These are phyloP conservation scores for Chytriomyces sp. DNA, from an alignment of 192 early-diverging fungal genomes.

Conservation along the genomic window DNA sequence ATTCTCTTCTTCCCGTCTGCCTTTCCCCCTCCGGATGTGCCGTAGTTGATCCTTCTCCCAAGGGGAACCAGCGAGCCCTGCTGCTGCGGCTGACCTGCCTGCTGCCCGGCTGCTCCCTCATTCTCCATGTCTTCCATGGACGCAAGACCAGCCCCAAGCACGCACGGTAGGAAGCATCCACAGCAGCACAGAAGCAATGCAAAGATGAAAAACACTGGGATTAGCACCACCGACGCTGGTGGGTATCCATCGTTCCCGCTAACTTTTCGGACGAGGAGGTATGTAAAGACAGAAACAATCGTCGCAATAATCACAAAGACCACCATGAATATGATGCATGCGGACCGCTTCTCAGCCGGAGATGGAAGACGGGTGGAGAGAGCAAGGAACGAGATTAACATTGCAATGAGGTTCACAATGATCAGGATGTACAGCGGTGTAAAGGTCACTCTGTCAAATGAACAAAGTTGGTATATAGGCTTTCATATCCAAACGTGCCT, in stretches of 20 bases:
- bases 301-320: slow-evolving; percentile 35
- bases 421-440: slow-evolving; percentile 26
- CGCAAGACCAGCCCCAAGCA: slow-evolving; percentile 33
- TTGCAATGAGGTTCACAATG: slow-evolving; percentile 22
- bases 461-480: background rate
- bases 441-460: slow-evolving; percentile 12
- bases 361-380: background rate
- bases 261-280: slow-evolving; percentile 50
- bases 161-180: slow-evolving; percentile 52
- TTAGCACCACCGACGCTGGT: slow-evolving; percentile 52
- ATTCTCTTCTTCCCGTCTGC: background rate
- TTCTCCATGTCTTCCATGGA: slow-evolving; percentile 18
- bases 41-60: background rate
- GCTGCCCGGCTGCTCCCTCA: background rate
- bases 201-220: slow-evolving; percentile 60
- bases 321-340: slow-evolving; percentile 30
- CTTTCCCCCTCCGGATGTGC: background rate
- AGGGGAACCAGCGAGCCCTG: background rate
- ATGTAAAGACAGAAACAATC: slow-evolving; percentile 48
- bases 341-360: slow-evolving; percentile 29
- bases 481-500: background rate
- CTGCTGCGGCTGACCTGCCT: background rate
- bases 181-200: slow-evolving; percentile 50
- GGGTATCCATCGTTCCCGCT: slow-evolving; percentile 36
- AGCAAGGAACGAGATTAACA: background rate